phyloP scores from a whole-genome alignment of 164 flowering plant genomes.

The Vitis cinerea region DNA sequence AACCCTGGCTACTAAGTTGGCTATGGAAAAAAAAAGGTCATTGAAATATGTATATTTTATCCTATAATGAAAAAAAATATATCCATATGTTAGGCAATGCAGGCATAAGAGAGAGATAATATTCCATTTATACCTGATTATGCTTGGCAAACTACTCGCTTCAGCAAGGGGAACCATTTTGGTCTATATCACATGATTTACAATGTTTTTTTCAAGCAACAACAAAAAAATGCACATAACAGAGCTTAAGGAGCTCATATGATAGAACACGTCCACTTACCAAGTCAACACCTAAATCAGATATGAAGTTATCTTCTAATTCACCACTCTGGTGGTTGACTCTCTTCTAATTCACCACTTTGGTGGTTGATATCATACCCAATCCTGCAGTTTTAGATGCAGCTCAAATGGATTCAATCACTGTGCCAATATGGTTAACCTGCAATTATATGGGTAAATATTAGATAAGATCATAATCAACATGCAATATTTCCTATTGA shows the following conservation, averaged over 20 bases:
- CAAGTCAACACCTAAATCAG: constrained; percentile 92
- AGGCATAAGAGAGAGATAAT: background rate
- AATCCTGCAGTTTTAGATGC: constrained; percentile 95
- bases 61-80: too few species aligned
- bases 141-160: constrained; percentile 90
- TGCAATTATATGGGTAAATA: constrained; percentile 27
- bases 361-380: constrained; percentile 66
- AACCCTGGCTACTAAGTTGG: too few species aligned
- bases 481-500: background rate
- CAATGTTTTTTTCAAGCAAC: constrained; percentile 5
- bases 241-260: background rate
- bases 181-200: constrained; percentile 43
- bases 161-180: constrained; percentile 95
- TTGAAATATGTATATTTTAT: too few species aligned
- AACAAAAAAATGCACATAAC: background rate
- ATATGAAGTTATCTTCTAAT: constrained; percentile 95
- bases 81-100: background rate
- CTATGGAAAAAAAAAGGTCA: too few species aligned
- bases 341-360: too few species aligned
- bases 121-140: constrained; percentile 64
- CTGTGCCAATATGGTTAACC: constrained; percentile 97
- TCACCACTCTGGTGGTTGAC: constrained; percentile 98
- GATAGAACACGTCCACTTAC: constrained; percentile 84
- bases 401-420: constrained; percentile 89
- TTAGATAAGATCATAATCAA: background rate